phyloP scores from a whole-genome alignment of 345 rosid genomes.

The Crucihimalaya himalaica region DNA sequence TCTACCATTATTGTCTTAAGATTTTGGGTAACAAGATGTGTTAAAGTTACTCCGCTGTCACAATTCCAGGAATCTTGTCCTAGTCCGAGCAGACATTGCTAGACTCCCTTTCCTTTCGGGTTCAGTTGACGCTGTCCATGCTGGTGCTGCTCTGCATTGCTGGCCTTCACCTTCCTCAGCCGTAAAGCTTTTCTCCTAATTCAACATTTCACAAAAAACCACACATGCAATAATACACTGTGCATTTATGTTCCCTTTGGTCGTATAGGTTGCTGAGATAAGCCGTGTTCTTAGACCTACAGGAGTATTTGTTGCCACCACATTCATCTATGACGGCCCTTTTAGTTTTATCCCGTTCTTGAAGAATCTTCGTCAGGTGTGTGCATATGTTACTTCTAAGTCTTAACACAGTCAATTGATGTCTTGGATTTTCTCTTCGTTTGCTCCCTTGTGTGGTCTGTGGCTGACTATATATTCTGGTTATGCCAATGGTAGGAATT shows the following conservation, averaged over 20 bases:
- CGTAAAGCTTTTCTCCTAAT: slow-evolving; percentile 44
- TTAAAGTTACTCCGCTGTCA: not conserved
- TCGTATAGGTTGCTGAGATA: slow-evolving; percentile 71
- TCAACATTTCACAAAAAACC: not conserved
- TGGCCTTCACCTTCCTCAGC: slow-evolving; percentile 92
- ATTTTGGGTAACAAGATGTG: slow-evolving; percentile 3
- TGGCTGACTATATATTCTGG: slow-evolving; percentile 20
- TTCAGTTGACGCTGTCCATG: slow-evolving; percentile 85
- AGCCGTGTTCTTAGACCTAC: slow-evolving; percentile 85
- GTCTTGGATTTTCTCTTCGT: not conserved
- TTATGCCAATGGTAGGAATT: slow-evolving; percentile 44
- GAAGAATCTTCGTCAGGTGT: slow-evolving; percentile 61
- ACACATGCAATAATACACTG: not conserved
- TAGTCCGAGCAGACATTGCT: slow-evolving; percentile 90
- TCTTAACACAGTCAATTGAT: not conserved
- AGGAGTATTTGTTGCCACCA: slow-evolving; percentile 85
- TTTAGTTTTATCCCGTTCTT: slow-evolving; percentile 50
- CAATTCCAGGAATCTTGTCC: slow-evolving; percentile 57
- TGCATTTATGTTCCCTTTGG: slow-evolving; percentile 6
- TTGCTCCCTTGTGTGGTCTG: not conserved
- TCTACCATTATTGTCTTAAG: not conserved
- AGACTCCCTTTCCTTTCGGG: slow-evolving; percentile 76
- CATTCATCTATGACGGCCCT: slow-evolving; percentile 67
- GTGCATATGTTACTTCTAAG: not conserved
- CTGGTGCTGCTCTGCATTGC: slow-evolving; percentile 92